These are phyloP conservation scores for Ganoderma multipileum DNA, from an alignment of 1,284 basidiomycete genomes.

Conservation along the genomic window DNA sequence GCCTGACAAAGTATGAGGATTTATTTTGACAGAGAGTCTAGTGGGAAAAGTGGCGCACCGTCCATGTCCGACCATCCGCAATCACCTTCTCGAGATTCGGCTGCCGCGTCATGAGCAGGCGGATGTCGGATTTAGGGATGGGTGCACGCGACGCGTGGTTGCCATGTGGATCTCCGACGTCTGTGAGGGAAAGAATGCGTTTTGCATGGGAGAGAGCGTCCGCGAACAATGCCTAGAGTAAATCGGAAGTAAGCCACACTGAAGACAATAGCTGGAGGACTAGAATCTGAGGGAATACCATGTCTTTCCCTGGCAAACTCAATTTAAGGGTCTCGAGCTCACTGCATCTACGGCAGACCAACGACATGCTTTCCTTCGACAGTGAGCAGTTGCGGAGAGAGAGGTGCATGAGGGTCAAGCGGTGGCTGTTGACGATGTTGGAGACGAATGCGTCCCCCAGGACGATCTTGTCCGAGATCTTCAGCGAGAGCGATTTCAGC, in stretches of 20 bases:
- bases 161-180: constrained; percentile 52
- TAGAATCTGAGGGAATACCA: constrained; percentile 44
- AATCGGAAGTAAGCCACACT: neutral
- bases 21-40: neutral
- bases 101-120: constrained; percentile 49
- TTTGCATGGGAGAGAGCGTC: constrained; percentile 46
- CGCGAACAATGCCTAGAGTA: constrained; percentile 36
- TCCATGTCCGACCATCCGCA: constrained; percentile 64
- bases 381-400: constrained; percentile 56
- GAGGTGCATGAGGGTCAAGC: constrained; percentile 50
- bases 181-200: constrained; percentile 54
- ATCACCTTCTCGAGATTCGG: constrained; percentile 54
- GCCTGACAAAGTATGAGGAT: constrained; percentile 17
- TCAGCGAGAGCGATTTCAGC: constrained; percentile 55
- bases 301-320: constrained; percentile 55
- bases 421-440: constrained; percentile 52
- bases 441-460: constrained; percentile 49
- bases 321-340: constrained; percentile 58
- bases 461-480: constrained; percentile 51
- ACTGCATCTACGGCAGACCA: constrained; percentile 51
- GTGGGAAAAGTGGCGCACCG: constrained; percentile 44
- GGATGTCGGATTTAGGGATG: constrained; percentile 51
- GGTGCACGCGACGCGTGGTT: constrained; percentile 49
- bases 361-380: constrained; percentile 44
- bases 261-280: neutral